Base-by-base conservation (phyloP, 805 yeast genomes). In the Lipomyces kockii region DNA sequence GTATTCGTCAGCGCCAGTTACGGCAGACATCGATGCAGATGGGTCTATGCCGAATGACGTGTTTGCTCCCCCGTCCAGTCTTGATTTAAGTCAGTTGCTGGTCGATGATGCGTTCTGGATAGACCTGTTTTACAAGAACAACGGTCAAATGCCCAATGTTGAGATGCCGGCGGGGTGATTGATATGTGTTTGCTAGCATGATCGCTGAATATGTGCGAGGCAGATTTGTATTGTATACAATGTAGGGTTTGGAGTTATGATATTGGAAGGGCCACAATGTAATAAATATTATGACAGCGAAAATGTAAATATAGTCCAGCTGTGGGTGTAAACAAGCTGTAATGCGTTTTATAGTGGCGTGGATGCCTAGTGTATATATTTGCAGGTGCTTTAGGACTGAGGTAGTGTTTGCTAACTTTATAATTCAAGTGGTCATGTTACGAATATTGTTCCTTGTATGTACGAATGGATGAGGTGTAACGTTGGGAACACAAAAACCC, bases 91-190 rank as follows among this genome's bases (percentile, higher is more conserved):
- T 14, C 58, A 54, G 29, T 32, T 58, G 43, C 34, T 55, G 51
- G 63, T 39, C 49, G 63, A 63, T 51, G 32, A 54, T 25, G 14
- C n/a, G 34, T 55, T 51, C 35, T 60, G 66, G 66, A 46, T 27
- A 43, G 61, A 57, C 12, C n/a, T 62, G 61, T 62, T 56, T 56
- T 34, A 25, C 17, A 20, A 32, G 27, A 46, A 29, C 14, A 49
- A 46, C 27, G 58, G 58, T 22, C 49, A 17, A 8, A 43, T n/a
- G 9, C 49, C 49, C 22, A n/a, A n/a, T 43, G 2, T 43, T n/a
- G 49, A 43, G 49, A 43, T 6, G 22, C 49, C 14, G 49, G 20
- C 22, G 22, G 49, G 49, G 11, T 43, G 22, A 43, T n/a, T 43
- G 5, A 43, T 8, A 7, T 43, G 22, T n/a, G 9, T 17, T 43